These are phyloP conservation scores for Oryza longistaminata DNA, from an alignment of 176 grass and related monocot genomes.

Conservation along the genomic window DNA sequence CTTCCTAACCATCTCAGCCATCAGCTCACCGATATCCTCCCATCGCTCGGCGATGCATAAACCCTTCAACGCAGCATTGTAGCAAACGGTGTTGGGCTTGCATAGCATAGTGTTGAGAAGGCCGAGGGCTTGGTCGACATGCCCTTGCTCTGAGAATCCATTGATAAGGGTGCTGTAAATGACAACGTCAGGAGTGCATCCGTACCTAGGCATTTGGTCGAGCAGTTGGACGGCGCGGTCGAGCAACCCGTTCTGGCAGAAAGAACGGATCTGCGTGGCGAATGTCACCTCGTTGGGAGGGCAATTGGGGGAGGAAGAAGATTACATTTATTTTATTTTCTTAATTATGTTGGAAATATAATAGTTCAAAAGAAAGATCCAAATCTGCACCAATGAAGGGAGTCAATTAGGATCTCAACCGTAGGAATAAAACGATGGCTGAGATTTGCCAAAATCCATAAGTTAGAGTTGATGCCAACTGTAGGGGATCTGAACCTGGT, in stretches of 20 bases:
- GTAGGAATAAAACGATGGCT: too few species aligned
- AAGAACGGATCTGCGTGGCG: slow-evolving; percentile 42
- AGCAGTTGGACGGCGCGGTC: slow-evolving; percentile 38
- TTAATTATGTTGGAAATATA: too few species aligned
- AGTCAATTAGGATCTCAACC: too few species aligned
- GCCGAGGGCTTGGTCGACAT: slow-evolving; percentile 25
- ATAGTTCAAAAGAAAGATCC: too few species aligned
- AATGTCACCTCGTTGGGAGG: slow-evolving; percentile 46
- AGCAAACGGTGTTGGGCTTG: slow-evolving; percentile 47
- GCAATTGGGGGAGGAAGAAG: too few species aligned
- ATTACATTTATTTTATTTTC: too few species aligned
- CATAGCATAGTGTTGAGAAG: slow-evolving; percentile 43
- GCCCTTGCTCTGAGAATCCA: slow-evolving; percentile 44
- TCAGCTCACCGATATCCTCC: slow-evolving; percentile 44
- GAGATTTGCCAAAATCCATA: too few species aligned
- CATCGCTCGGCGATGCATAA: slow-evolving; percentile 40
- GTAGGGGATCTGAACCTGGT: too few species aligned
- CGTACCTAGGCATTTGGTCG: slow-evolving; percentile 38
- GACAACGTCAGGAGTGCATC: slow-evolving; percentile 49
- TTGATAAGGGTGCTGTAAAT: slow-evolving; percentile 53
- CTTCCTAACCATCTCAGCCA: slow-evolving; percentile 41
- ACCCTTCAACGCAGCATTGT: slow-evolving; percentile 51
- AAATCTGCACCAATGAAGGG: too few species aligned
- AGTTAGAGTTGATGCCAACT: too few species aligned
- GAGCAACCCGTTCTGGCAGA: slow-evolving; percentile 46